A percentile compares a stretch with the other conserved stretches of the same genome.
Evolutionary conservation across 352 stramenopile genomes (phyloP).

Genomic region (Phytophthora pistaciae): DNA sequence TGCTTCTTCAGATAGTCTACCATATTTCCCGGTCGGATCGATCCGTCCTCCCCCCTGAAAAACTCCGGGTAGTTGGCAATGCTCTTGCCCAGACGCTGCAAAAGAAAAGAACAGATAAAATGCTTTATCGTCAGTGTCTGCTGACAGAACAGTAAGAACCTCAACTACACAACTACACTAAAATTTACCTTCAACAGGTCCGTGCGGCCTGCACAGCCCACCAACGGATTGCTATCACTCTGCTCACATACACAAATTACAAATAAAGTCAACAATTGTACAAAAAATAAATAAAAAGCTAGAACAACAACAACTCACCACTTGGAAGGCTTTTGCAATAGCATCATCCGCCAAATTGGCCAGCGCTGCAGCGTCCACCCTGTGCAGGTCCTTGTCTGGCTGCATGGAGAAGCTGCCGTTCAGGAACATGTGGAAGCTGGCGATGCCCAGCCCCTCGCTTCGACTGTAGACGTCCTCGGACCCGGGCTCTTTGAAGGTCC

Average conservation of each 20-base stretch:
- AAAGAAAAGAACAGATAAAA: conserved; percentile 9
- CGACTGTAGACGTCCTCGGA: conserved; percentile 76
- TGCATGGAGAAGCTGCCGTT: conserved; percentile 77
- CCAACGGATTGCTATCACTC: conserved; percentile 72
- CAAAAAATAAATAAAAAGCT: not conserved
- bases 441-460: conserved; percentile 84
- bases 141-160: not conserved
- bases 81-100: conserved; percentile 67
- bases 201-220: conserved; percentile 75
- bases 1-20: conserved; percentile 80
- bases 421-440: conserved; percentile 89
- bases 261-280: not conserved
- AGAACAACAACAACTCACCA: conserved; percentile 43
- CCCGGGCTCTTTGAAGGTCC: conserved; percentile 75
- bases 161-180: too few relatives aligned
- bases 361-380: conserved; percentile 70
- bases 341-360: conserved; percentile 63
- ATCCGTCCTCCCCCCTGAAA: conserved; percentile 59
- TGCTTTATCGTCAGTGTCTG: not conserved
- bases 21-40: conserved; percentile 75
- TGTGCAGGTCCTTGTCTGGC: conserved; percentile 42
- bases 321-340: conserved; percentile 85
- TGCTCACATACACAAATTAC: conserved; percentile 17
- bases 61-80: conserved; percentile 82
- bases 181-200: conserved; percentile 70